Conservation (phyloP, 495 filamentous ascomycete species). For the Alectoria sarmentosa region DNA sequence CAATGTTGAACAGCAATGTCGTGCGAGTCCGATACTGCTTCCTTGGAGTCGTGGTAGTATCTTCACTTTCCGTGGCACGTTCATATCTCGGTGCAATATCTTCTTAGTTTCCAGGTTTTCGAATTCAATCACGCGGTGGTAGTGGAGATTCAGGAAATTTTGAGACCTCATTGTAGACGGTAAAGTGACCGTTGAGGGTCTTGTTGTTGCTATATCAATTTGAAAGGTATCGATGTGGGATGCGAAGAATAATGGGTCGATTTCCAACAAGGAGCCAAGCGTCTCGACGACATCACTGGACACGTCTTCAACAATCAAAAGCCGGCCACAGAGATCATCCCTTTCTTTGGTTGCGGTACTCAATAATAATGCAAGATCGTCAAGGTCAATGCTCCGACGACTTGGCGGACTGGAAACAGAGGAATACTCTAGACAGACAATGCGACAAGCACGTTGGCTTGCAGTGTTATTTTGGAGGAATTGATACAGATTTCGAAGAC, state of each 20-base stretch:
- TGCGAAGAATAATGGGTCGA: conserved; percentile 25
- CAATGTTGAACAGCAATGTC: background rate
- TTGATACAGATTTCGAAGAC: background rate
- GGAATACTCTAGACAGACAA: background rate
- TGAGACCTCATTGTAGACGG: conserved; percentile 20
- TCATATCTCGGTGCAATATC: conserved; percentile 16
- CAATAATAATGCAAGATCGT: background rate
- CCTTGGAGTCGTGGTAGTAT: conserved; percentile 14
- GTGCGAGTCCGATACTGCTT: conserved; percentile 11
- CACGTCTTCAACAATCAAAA: background rate
- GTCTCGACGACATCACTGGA: conserved; percentile 9
- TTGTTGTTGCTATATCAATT: conserved; percentile 11
- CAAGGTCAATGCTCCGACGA: background rate
- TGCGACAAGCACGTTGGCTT: background rate
- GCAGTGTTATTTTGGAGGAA: background rate
- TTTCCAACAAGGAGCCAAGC: conserved; percentile 16
- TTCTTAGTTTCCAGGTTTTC: background rate
- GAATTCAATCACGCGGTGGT: conserved; percentile 21
- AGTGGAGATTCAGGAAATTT: conserved; percentile 20
- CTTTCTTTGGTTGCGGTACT: background rate
- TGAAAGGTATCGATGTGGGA: conserved; percentile 18
- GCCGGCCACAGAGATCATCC: background rate
- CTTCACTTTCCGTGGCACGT: conserved; percentile 22
- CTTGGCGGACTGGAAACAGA: background rate
- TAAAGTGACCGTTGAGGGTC: conserved; percentile 6